These are phyloP conservation scores for Brasilioporus rufonigricans DNA, from an alignment of 768 basidiomycete genomes.

Conservation along the genomic window DNA sequence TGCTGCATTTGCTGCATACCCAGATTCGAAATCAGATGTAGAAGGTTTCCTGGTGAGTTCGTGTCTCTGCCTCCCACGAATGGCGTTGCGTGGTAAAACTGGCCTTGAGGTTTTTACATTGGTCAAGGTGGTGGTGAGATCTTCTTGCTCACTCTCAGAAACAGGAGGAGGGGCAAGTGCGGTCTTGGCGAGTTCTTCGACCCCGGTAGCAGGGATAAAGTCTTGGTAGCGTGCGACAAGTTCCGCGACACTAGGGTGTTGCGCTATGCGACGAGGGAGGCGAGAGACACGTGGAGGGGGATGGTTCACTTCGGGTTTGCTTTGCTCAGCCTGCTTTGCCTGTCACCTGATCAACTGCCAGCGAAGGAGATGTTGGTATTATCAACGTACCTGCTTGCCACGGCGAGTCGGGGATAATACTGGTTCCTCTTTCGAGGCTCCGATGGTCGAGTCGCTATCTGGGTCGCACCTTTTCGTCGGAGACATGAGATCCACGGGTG, in stretches of 20 bases:
- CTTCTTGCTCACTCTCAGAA: constrained; percentile 84
- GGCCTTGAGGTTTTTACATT: constrained; percentile 20
- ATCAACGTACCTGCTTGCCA: constrained; percentile 28
- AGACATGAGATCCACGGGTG: constrained; percentile 9
- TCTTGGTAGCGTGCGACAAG: constrained; percentile 81
- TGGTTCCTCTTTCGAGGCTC: constrained; percentile 41
- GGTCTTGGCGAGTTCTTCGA: constrained; percentile 69
- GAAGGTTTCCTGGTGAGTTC: constrained; percentile 53
- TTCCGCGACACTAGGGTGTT: constrained; percentile 75
- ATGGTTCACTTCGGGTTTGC: constrained; percentile 12
- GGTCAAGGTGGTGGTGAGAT: constrained; percentile 29
- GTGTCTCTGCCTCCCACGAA: constrained; percentile 49
- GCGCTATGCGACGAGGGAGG: constrained; percentile 56
- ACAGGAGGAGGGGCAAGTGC: constrained; percentile 60
- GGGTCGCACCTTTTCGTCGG: constrained; percentile 50
- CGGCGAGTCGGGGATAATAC: constrained; percentile 14
- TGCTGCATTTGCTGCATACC: constrained; percentile 91
- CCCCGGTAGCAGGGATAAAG: constrained; percentile 66
- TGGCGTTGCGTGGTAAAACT: constrained; percentile 34
- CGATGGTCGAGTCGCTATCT: constrained; percentile 86
- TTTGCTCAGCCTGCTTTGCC: constrained; percentile 25
- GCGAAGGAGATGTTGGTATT: not conserved
- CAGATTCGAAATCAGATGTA: constrained; percentile 84
- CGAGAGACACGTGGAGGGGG: constrained; percentile 46
- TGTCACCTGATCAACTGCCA: constrained; percentile 12